Base-by-base conservation (phyloP, 805 yeast species). In the Lachancea lanzarotensis region DNA sequence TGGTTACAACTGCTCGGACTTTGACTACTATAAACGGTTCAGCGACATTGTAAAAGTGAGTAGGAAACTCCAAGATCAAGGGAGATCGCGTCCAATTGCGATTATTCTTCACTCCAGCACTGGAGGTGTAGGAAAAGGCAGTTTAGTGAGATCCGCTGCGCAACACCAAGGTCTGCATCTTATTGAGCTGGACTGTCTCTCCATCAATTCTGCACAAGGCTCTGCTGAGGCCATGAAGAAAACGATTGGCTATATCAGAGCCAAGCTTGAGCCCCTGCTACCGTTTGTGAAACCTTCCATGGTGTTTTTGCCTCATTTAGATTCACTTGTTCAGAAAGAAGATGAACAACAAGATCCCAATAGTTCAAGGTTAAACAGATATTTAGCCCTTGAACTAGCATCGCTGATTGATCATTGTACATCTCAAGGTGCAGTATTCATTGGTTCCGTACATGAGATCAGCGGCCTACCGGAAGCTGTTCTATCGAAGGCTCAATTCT, bases 61-160 rank as follows among this genome's bases (percentile, higher is more conserved):
- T 2, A 63, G 73, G 33, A 48, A 47, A 18, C 50, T 54, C 44
- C 51, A 26, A 29, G 61, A 49, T 40, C 54, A 53, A n/a, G 51
- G 50, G 15, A 57, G 69, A 1, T 62, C 70, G 2, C 55, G 86
- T 29, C 74, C 72, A 39, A 81, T 95, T 0, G 73, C 87, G 0
- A 66, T 89, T 0, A 59, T 89, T 20, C 59, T 93, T 18, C 76
- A 74, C 41, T 86, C 96, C 3, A 67, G 79, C 54, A 75, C 80
- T 26, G 69, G 95, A 43, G 88, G 84, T 8, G 78, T 85, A 6
- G 98, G 98, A 0, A 91, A 91, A 56, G 60, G 84, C 0, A 78
- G 82, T 0, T 56, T 85, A 19, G 77, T 87, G 0, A 62, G 73
- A 41, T 75, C 76, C 45, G 56, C 79, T 1, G 72, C 85, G 0